These are phyloP conservation scores for Syzygium jambos DNA, from an alignment of 345 rosid species.

Conservation along the genomic window DNA sequence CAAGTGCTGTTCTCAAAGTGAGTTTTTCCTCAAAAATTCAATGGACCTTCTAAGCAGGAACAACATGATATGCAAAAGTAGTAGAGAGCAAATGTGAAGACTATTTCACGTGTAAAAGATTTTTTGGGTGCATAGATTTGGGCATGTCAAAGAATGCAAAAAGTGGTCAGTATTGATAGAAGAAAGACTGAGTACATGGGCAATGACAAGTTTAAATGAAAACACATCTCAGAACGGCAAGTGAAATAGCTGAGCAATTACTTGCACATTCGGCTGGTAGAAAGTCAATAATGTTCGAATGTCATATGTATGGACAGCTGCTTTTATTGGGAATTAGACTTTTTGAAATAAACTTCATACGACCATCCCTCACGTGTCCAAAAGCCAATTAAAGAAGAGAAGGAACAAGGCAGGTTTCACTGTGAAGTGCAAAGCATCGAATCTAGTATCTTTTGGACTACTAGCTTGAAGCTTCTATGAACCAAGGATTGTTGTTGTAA, in stretches of 20 bases:
- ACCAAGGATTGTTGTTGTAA: not conserved
- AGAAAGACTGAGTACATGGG: not conserved
- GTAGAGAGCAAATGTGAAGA: not conserved
- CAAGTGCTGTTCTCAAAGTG: not conserved
- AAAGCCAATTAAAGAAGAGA: not conserved
- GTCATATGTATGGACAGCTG: not conserved
- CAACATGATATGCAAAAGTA: not conserved
- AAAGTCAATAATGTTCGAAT: not conserved
- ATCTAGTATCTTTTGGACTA: not conserved
- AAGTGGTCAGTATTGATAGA: not conserved
- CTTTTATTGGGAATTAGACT: not conserved
- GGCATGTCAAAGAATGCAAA: not conserved
- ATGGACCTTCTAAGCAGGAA: rapidly evolving
- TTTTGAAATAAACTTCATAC: not conserved
- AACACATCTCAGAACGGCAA: not conserved
- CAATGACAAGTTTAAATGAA: not conserved
- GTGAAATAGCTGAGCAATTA: not conserved
- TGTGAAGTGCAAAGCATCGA: not conserved
- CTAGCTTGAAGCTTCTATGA: not conserved
- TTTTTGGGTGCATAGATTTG: not conserved
- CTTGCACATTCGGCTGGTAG: not conserved
- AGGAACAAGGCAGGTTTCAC: not conserved
- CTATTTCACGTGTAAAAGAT: not conserved
- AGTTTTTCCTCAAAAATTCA: not conserved
- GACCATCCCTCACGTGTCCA: not conserved